phyloP scores from a whole-genome alignment of 1,284 basidiomycete genomes.

The Cryptococcus jaspeensis region DNA sequence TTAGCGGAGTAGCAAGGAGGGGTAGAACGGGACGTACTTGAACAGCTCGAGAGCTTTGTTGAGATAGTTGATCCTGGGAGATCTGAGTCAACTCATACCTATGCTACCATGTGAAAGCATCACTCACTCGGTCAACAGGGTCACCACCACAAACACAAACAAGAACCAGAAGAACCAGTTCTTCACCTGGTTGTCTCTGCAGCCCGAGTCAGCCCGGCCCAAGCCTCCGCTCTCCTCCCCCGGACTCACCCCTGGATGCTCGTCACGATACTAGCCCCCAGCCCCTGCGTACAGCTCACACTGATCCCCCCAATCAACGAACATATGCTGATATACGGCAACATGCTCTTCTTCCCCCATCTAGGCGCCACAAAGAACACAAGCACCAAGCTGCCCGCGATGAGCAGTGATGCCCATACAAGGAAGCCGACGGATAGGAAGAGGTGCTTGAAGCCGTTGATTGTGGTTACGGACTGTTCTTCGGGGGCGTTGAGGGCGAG shows the following conservation, averaged over 20 bases:
- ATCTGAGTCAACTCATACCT: conserved; percentile 4
- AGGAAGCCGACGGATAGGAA: conserved; percentile 88
- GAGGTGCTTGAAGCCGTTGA: conserved; percentile 72
- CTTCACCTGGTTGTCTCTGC: conserved; percentile 50
- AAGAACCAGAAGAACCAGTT: conserved; percentile 84
- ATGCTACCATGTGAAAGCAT: not conserved
- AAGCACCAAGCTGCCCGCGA: conserved; percentile 32
- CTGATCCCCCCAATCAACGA: conserved; percentile 95
- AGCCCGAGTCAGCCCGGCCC: not conserved
- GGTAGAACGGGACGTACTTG: conserved; percentile 66
- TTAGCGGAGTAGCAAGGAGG: conserved; percentile 11
- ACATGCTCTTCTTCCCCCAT: conserved; percentile 89
- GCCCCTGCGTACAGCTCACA: conserved; percentile 91
- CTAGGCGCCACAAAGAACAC: conserved; percentile 53
- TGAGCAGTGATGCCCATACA: conserved; percentile 58
- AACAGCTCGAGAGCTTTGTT: conserved; percentile 96
- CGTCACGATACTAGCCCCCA: conserved; percentile 87
- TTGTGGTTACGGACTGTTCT: conserved; percentile 76
- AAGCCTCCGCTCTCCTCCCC: not conserved
- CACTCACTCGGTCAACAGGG: conserved; percentile 55
- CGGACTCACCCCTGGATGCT: conserved; percentile 71
- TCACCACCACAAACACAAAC: conserved; percentile 77
- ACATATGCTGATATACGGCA: conserved; percentile 93
- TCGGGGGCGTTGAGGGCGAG: conserved; percentile 72
- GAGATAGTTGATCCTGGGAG: conserved; percentile 79